Base-by-base conservation (phyloP, 2,329 filamentous ascomycete genomes). In the Phialemoniopsis sp. region DNA sequence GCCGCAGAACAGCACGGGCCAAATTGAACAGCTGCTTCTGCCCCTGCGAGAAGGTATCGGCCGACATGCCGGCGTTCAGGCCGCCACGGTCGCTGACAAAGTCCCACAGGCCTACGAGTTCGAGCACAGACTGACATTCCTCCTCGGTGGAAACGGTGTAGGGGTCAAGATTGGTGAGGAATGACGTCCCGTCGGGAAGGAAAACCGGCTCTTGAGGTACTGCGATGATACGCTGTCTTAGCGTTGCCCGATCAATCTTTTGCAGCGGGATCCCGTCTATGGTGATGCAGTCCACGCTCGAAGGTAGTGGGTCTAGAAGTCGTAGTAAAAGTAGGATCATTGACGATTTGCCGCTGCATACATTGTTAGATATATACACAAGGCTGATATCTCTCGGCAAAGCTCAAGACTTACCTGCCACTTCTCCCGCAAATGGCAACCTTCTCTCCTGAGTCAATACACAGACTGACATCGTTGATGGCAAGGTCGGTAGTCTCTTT, bases 1-100 rank as follows among this genome's bases (percentile, higher is more conserved):
- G 45, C 5, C 71, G 59, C 8, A 85, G 55, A 14, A 84, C 64
- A 0, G 78, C 80, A 1, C 80, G 59, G 0, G 75, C 80, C 2
- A 86, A 66, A 45, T 72, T 79, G 47, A 86, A 81, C 0, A 85
- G 64, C 49, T 85, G 81, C 33, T 70, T 71, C 54, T 85, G 80
- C 0, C 82, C 82, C 28, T 73, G 69, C 5, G 68, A 73, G 6
- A 81, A 60, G 37, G 66, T 61, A 7, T 73, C 64, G 3, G 67
- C 58, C n/a, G 64, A 62, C 45, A 82, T 66, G 3, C 42, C 47
- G 0, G 53, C 52, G 3, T 50, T 45, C 0, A 69, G 44, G 1
- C 64, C 64, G 4, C 64, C 64, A 4, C 54, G 49, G 4, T 57
- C 52, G 1, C 50, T 34, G 1, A 67, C 49, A 10, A 64, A 56